Percentiles rank a stretch among this genome's conserved stretches.
Evolutionary conservation across 164 flowering plant species (phyloP).

Genomic region (Magnolia kwangsiensis): DNA sequence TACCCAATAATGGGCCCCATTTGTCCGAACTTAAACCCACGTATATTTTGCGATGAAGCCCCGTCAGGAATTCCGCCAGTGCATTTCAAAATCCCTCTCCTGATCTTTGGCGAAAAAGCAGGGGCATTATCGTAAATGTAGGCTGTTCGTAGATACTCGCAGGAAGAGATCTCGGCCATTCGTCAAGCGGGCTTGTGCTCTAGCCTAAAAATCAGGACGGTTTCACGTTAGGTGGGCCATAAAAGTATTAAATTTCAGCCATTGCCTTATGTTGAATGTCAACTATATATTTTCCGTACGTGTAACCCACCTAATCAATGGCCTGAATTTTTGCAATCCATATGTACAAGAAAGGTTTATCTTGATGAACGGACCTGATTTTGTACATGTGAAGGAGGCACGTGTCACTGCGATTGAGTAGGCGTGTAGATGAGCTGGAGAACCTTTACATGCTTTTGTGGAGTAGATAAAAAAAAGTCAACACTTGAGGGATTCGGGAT

Average conservation of each 20-base stretch:
- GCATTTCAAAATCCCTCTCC: neutral
- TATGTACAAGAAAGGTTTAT: neutral
- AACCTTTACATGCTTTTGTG: neutral
- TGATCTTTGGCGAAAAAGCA: neutral
- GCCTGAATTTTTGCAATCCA: too few relatives aligned
- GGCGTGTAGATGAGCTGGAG: neutral
- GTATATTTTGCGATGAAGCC: neutral
- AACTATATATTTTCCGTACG: too few relatives aligned
- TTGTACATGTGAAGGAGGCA: neutral
- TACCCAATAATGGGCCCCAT: neutral
- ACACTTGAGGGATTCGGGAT: neutral
- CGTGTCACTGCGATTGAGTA: neutral
- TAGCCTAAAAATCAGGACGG: too few relatives aligned
- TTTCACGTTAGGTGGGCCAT: neutral
- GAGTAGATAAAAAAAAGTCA: neutral
- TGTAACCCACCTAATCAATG: too few relatives aligned
- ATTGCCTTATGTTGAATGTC: too few relatives aligned
- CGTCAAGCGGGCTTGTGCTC: neutral
- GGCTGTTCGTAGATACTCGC: neutral
- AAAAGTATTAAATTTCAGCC: too few relatives aligned
- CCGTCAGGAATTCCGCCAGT: neutral
- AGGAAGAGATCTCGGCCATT: neutral
- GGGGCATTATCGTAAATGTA: neutral
- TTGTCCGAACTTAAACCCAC: too few relatives aligned
- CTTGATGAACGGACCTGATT: neutral